Conservation (phyloP, 2,329 filamentous ascomycete genomes). For the Alternaria alternata region DNA sequence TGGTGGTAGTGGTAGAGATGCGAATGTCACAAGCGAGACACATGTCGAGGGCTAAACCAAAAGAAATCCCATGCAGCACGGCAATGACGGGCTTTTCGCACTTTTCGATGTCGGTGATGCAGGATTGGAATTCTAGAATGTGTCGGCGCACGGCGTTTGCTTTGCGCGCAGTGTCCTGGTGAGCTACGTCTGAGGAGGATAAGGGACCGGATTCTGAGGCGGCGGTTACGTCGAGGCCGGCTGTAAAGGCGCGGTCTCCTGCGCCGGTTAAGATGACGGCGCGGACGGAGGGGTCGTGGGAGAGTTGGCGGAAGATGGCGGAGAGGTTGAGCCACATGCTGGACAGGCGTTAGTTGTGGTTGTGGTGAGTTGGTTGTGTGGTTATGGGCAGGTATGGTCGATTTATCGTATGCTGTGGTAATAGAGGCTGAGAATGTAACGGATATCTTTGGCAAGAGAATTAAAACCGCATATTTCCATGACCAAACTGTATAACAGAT, state of each 20-base stretch:
- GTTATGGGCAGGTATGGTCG: not conserved
- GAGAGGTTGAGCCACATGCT: constrained; percentile 88
- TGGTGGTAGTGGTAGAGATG: constrained; percentile 66
- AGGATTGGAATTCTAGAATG: constrained; percentile 81
- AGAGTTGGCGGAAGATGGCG: constrained; percentile 75
- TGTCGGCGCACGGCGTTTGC: constrained; percentile 64
- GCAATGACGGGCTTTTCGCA: constrained; percentile 76
- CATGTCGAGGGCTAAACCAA: constrained; percentile 58
- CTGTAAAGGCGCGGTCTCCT: constrained; percentile 83
- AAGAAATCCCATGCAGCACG: constrained; percentile 48
- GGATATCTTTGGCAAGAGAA: not conserved
- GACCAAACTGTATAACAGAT: not conserved
- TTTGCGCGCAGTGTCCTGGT: constrained; percentile 70
- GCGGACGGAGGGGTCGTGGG: constrained; percentile 74
- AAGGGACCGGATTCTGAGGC: constrained; percentile 65
- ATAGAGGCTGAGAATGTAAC: not conserved
- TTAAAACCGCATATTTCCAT: not conserved
- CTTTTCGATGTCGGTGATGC: constrained; percentile 77
- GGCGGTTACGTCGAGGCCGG: constrained; percentile 82
- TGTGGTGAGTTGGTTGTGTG: not conserved
- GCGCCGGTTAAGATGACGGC: constrained; percentile 81
- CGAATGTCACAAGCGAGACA: constrained; percentile 75
- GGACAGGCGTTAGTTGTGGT: not conserved
- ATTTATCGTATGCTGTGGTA: no score
- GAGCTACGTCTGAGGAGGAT: constrained; percentile 32